A percentile compares a stretch with the other conserved stretches of the same genome.
Conservation (phyloP, 2,329 filamentous ascomycete genomes). For the Scedosporium dehoogii region DNA sequence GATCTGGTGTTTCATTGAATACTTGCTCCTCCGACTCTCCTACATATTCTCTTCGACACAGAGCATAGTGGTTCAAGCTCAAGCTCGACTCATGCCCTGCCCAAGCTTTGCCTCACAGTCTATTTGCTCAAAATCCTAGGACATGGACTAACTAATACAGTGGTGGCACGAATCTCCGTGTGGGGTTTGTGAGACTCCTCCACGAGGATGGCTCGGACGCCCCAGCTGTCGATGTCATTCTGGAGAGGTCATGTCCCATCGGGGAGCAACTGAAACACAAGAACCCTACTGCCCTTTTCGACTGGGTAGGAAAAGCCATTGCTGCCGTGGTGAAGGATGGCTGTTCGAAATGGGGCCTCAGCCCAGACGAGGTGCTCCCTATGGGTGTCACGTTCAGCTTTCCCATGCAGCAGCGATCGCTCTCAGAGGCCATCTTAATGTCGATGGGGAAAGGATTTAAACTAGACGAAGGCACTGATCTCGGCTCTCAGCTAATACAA, state of each 20-base stretch:
- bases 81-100: background rate
- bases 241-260: slow-evolving; percentile 68
- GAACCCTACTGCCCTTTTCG: slow-evolving; percentile 64
- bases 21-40: background rate
- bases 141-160: slow-evolving; percentile 28
- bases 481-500: slow-evolving; percentile 46
- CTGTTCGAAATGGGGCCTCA: slow-evolving; percentile 30
- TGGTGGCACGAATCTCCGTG: slow-evolving; percentile 59
- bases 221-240: slow-evolving; percentile 41
- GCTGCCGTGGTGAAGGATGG: slow-evolving; percentile 59
- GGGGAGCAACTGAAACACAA: slow-evolving; percentile 63
- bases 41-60: no score
- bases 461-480: slow-evolving; percentile 48
- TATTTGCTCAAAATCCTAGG: background rate
- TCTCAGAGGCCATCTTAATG: slow-evolving; percentile 54
- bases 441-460: slow-evolving; percentile 64
- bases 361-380: slow-evolving; percentile 37
- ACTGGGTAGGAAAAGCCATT: slow-evolving; percentile 74
- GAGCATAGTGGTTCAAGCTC: background rate
- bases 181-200: slow-evolving; percentile 55
- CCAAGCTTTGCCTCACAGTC: background rate
- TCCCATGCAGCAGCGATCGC: slow-evolving; percentile 54
- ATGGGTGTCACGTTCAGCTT: slow-evolving; percentile 64
- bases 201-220: slow-evolving; percentile 13
- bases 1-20: no score